Percentiles rank a stretch among this genome's conserved stretches.
Conservation (phyloP, 306 rosid species). For the Trifolium subterraneum region DNA sequence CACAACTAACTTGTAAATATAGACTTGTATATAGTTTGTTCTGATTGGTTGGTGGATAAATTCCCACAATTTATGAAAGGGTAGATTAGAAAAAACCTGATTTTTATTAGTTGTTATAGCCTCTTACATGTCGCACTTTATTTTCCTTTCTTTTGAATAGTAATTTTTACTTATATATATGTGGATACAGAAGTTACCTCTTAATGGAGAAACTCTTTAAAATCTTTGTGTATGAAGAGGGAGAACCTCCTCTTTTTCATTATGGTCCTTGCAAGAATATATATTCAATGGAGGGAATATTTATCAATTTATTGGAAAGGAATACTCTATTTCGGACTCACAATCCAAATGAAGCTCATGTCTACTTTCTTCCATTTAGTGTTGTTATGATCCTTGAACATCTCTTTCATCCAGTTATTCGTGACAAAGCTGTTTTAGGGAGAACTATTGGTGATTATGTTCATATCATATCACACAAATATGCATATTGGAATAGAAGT, state of each 20-base stretch:
- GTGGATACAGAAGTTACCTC: conserved; percentile 58
- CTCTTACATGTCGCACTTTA: background rate
- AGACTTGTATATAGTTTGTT: too few relatives aligned
- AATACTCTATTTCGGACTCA: conserved; percentile 49
- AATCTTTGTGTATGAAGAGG: conserved; percentile 65
- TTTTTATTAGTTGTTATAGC: background rate
- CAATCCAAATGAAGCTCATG: conserved; percentile 63
- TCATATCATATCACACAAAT: conserved; percentile 53
- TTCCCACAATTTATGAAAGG: too few relatives aligned
- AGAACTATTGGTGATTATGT: conserved; percentile 67
- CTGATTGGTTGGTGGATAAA: too few relatives aligned
- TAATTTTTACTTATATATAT: background rate
- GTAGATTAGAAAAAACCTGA: too few relatives aligned
- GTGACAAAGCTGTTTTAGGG: conserved; percentile 64
- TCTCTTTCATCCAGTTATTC: conserved; percentile 59
- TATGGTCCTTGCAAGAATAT: conserved; percentile 69
- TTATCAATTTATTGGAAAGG: conserved; percentile 57
- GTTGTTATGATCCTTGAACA: conserved; percentile 63
- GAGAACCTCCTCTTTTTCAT: conserved; percentile 71
- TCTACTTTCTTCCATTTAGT: conserved; percentile 68
- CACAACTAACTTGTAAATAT: too few relatives aligned
- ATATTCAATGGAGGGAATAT: conserved; percentile 72
- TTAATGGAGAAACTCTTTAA: conserved; percentile 63
- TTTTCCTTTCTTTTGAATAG: background rate
- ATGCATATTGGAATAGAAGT: conserved; percentile 67